phyloP scores from a whole-genome alignment of 768 basidiomycete genomes.

The Lentinula edodes region DNA sequence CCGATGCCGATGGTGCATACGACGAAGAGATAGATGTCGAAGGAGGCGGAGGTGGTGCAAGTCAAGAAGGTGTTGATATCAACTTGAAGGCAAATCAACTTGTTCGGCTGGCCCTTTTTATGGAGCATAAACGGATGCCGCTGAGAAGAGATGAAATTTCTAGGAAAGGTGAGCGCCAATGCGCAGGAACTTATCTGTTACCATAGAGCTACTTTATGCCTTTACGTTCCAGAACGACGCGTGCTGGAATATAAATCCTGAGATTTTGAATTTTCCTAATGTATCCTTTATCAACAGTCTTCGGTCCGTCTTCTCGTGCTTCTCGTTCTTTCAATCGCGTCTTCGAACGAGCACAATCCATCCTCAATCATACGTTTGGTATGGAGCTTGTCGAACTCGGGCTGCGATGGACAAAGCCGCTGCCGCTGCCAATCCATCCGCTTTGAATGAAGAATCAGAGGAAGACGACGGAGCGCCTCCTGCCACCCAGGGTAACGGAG shows the following conservation, averaged over 20 bases:
- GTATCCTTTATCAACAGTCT: conserved; percentile 24
- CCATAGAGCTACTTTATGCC: too few species aligned
- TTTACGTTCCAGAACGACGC: too few species aligned
- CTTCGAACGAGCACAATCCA: conserved; percentile 56
- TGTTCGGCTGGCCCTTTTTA: conserved; percentile 77
- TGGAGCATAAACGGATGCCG: conserved; percentile 61
- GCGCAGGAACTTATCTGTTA: too few species aligned
- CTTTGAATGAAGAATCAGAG: conserved; percentile 35
- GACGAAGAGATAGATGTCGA: conserved; percentile 30
- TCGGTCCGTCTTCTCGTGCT: conserved; percentile 8
- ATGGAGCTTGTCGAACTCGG: conserved; percentile 78
- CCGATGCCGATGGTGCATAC: conserved; percentile 25
- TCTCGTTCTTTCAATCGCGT: conserved; percentile 62
- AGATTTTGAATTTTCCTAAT: neutral
- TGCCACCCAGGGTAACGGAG: conserved; percentile 8
- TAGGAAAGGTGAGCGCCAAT: conserved; percentile 53
- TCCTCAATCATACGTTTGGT: conserved; percentile 63
- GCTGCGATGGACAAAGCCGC: conserved; percentile 46
- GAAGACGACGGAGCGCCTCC: conserved; percentile 14
- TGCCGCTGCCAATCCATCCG: conserved; percentile 25
- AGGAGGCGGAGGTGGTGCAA: conserved; percentile 21
- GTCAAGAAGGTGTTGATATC: conserved; percentile 31
- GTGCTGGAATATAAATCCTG: neutral
- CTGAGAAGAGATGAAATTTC: conserved; percentile 80
- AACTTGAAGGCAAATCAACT: conserved; percentile 65